Conservation (phyloP, 2,329 filamentous ascomycete species). For the Colletotrichum salicis region DNA sequence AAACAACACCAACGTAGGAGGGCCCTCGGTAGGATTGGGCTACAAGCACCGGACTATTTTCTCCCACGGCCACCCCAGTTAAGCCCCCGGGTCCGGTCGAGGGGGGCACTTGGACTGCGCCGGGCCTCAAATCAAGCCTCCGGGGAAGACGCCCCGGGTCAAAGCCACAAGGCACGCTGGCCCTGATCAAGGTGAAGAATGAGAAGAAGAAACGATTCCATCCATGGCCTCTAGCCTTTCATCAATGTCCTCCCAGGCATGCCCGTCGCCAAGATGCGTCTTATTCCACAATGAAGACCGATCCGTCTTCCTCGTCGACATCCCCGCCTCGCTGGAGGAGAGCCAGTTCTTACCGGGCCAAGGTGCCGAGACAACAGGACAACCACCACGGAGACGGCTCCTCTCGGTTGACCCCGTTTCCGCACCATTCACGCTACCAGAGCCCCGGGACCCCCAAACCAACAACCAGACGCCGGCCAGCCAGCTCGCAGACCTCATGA, state of each 20-base stretch:
- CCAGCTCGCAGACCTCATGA: constrained; percentile 66
- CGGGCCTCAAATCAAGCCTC: constrained; percentile 7
- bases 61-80: constrained; percentile 10
- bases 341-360: constrained; percentile 64
- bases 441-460: constrained; percentile 55
- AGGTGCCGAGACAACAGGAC: constrained; percentile 20
- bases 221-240: neutral
- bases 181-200: neutral
- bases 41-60: neutral
- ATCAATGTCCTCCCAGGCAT: neutral
- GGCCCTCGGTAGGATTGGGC: constrained; percentile 17
- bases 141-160: constrained; percentile 16
- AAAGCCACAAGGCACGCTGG: constrained; percentile 24
- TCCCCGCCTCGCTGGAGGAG: constrained; percentile 75
- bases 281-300: constrained; percentile 29
- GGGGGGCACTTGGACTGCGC: constrained; percentile 25
- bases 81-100: constrained; percentile 21
- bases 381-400: constrained; percentile 52
- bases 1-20: constrained; percentile 24
- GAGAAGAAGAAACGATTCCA: neutral
- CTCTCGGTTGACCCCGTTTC: constrained; percentile 57
- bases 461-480: constrained; percentile 52
- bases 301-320: constrained; percentile 70
- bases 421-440: constrained; percentile 62
- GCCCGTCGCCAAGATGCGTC: constrained; percentile 18